Evolutionary conservation across 176 grass and related monocot genomes (phyloP), one percentile per base, ranked within the genome.

Genomic region (Rhynchospora breviuscula): DNA sequence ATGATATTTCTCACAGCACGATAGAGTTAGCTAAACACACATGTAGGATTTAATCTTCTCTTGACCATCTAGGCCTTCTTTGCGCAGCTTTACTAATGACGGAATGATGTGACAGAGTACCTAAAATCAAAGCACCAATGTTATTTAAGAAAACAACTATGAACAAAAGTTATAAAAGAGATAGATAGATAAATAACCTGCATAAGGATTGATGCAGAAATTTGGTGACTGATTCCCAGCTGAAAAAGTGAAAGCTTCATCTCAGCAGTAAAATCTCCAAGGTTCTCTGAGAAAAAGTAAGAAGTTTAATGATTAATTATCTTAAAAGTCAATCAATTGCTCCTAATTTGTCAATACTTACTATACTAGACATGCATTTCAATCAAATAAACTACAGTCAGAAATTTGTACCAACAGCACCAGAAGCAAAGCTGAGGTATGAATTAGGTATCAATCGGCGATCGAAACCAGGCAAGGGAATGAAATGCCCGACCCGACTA

Each of bases 1-100:
- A 87, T 79, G 46, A 63, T 83, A 29, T 74, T 78, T 97, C 88
- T 91, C 92, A 89, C 88, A 86, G 89, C 87, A 86, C 57, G 81
- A 90, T 66, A 95, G 86, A 84, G 84, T 90, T 80, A 89, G 89
- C 59, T 89, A 89, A 47, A 98, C 95, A 90, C 89, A 95, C 96
- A 98, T 98, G 91, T 98, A 98, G 85, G 91, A 79, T 95, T 98
- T 93, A 81, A 98, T 89, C 93, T 98, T 98, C 91, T 98, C 96
- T 84, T 93, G 96, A 53, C 93, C 93, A 60, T 98, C 93, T 83
- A 95, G 86, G 79, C 96, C 96, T 90, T 98, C 96, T 89, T 95
- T 95, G 23, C 93, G 93, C 47, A 98, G 89, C 88, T 93, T 98
- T 80, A 95, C 89, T 90, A 98, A 90, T 69, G 96, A 93, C 83